A percentile compares a stretch with the other conserved stretches of the same genome.
Conservation (phyloP, 257 asterid species). For the Solanum gracilifrons region DNA sequence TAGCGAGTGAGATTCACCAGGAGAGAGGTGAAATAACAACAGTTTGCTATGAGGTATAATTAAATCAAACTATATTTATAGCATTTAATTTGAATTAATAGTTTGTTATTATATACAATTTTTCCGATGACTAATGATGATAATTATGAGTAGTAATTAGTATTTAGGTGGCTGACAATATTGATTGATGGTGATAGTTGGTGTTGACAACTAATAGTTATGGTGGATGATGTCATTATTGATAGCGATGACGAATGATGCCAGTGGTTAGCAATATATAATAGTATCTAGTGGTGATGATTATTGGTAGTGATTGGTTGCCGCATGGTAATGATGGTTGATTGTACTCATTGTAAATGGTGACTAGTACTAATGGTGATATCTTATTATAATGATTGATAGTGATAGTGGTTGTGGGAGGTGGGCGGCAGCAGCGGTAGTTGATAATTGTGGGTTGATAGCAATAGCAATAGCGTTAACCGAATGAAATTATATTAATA, state of each 20-base stretch:
- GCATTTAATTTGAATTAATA: too few relatives aligned
- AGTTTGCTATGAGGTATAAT: too few relatives aligned
- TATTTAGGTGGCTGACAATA: too few relatives aligned
- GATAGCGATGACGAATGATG: too few relatives aligned
- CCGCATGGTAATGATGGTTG: neutral
- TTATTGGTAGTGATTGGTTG: neutral
- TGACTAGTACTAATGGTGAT: neutral
- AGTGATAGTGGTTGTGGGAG: neutral
- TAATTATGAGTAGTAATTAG: too few relatives aligned
- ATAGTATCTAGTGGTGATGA: neutral
- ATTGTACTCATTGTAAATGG: too few relatives aligned
- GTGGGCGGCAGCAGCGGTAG: rapidly evolving
- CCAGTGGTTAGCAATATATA: neutral
- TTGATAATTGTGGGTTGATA: neutral
- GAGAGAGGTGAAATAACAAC: too few relatives aligned
- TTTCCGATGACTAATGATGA: neutral
- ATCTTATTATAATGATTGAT: neutral
- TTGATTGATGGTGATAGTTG: too few relatives aligned
- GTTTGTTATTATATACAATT: too few relatives aligned
- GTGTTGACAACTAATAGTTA: neutral
- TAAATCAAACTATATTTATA: too few relatives aligned
- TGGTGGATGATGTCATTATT: neutral
- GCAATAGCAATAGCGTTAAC: neutral
- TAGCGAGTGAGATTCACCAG: too few relatives aligned
- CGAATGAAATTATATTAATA: neutral